Conservation (phyloP, 495 filamentous ascomycete genomes). For the Echria macrotheca region DNA sequence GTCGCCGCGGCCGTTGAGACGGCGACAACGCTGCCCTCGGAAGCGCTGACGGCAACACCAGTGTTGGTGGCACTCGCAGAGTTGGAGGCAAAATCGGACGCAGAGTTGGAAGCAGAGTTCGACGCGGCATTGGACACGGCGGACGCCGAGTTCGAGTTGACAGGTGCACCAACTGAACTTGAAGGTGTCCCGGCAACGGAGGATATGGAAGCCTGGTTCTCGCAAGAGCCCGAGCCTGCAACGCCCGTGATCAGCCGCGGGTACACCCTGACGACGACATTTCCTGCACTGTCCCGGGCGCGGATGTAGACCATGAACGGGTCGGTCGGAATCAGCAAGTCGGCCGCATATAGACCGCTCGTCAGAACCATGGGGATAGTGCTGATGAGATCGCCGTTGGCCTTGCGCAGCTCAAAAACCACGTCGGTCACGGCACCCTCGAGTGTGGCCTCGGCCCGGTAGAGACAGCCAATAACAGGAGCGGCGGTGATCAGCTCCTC, state of each 20-base stretch:
- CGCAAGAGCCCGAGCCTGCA: background rate
- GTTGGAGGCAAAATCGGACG: background rate
- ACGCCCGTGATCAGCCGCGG: background rate
- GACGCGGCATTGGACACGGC: background rate
- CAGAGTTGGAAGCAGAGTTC: background rate
- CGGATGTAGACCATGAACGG: slow-evolving; percentile 1
- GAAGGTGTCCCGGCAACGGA: background rate
- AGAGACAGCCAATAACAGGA: background rate
- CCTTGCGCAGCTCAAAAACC: background rate
- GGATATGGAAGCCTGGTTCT: too few species aligned
- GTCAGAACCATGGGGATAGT: background rate
- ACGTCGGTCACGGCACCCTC: background rate
- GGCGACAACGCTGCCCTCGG: too few species aligned
- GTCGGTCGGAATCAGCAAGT: background rate
- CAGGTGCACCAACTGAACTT: background rate
- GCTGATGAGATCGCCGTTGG: background rate
- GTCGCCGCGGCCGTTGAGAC: too few species aligned
- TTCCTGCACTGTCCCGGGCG: background rate
- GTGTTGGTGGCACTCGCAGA: too few species aligned
- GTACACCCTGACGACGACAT: background rate
- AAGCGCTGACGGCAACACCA: too few species aligned
- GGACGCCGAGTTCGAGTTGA: background rate
- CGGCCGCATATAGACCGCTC: background rate
- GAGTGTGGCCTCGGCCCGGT: background rate
- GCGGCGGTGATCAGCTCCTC: background rate